Conservation (phyloP, 768 basidiomycete species). For the Termitomyces sp. region DNA sequence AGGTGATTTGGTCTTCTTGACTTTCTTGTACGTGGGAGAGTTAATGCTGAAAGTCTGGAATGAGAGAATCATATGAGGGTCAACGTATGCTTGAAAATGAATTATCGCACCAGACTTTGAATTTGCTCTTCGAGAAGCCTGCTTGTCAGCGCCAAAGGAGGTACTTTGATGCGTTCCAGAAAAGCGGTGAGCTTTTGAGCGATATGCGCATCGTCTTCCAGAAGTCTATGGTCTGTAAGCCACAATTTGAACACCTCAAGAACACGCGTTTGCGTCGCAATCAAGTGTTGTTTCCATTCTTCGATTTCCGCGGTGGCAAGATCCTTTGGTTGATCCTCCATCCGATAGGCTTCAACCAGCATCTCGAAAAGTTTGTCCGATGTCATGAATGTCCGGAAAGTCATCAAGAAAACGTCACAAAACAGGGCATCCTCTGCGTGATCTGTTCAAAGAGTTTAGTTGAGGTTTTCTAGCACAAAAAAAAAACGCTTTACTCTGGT, state of each 20-base stretch:
- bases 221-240: conserved; percentile 54
- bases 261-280: conserved; percentile 58
- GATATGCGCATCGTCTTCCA: conserved; percentile 62
- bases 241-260: conserved; percentile 52
- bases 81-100: background rate
- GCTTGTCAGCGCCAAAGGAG: conserved; percentile 38
- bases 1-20: conserved; percentile 41
- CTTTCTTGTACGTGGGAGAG: conserved; percentile 22
- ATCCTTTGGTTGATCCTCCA: conserved; percentile 40
- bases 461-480: background rate
- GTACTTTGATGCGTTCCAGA: conserved; percentile 33
- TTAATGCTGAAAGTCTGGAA: conserved; percentile 36
- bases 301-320: conserved; percentile 46
- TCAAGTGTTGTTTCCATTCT: conserved; percentile 63
- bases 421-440: conserved; percentile 29
- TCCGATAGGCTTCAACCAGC: conserved; percentile 58
- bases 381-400: conserved; percentile 75
- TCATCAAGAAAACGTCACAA: conserved; percentile 69
- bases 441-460: conserved; percentile 8
- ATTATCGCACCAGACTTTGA: conserved; percentile 44
- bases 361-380: conserved; percentile 63
- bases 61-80: conserved; percentile 1
- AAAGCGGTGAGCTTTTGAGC: conserved; percentile 53
- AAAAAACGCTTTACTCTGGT: conserved; percentile 32
- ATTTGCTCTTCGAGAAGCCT: conserved; percentile 45